phyloP scores from a whole-genome alignment of 1,139 yeast species.

The Barnettozyma hawaiiensis region DNA sequence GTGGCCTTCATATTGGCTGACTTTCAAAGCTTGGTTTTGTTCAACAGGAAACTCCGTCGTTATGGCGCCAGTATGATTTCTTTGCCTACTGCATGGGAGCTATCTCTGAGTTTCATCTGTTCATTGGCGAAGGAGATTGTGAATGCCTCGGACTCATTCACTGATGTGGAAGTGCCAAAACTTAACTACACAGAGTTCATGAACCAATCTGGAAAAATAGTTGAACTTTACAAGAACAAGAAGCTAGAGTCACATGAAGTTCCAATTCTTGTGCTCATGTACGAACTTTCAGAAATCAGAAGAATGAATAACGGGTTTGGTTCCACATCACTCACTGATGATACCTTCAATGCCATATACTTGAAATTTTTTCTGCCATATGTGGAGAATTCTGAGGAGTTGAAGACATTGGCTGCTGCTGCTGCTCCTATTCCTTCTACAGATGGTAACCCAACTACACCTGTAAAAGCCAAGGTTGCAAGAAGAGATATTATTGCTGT shows the following conservation, averaged over 20 bases:
- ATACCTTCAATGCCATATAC: slow-evolving; percentile 60
- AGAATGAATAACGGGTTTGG: slow-evolving; percentile 78
- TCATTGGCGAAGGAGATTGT: slow-evolving; percentile 43
- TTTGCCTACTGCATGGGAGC: slow-evolving; percentile 61
- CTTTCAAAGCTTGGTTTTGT: slow-evolving; percentile 48
- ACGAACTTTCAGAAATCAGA: slow-evolving; percentile 57
- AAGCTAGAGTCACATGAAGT: slow-evolving; percentile 32
- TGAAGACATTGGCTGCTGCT: background rate
- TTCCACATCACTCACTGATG: slow-evolving; percentile 74
- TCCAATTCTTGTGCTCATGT: slow-evolving; percentile 39
- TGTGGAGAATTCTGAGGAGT: slow-evolving; percentile 7
- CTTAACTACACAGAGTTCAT: slow-evolving; percentile 45
- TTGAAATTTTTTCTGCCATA: slow-evolving; percentile 39
- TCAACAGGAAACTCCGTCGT: slow-evolving; percentile 68
- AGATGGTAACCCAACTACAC: slow-evolving; percentile 1
- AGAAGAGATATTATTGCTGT: slow-evolving; percentile 34
- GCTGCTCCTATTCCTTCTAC: background rate
- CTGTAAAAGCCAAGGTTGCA: slow-evolving; percentile 26
- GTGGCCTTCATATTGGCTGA: slow-evolving; percentile 52
- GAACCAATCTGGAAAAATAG: slow-evolving; percentile 34
- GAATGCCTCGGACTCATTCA: slow-evolving; percentile 41
- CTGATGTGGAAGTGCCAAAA: slow-evolving; percentile 48
- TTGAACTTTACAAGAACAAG: slow-evolving; percentile 22
- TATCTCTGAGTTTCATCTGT: slow-evolving; percentile 44
- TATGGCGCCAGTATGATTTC: slow-evolving; percentile 71